phyloP scores from a whole-genome alignment of 805 yeast species.

The Suhomyces pyralidae region DNA sequence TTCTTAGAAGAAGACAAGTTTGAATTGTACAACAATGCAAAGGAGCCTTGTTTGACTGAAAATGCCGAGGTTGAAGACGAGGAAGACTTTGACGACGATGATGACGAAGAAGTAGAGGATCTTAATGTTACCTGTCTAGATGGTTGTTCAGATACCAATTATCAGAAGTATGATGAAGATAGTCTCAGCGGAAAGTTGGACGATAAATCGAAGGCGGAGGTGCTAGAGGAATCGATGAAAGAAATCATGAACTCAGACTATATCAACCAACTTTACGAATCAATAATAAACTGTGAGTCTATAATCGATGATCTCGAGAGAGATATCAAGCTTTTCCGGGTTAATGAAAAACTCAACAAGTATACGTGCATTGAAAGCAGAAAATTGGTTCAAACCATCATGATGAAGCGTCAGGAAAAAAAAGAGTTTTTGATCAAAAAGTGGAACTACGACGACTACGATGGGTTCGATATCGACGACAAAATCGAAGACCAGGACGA shows the following conservation, averaged over 20 bases:
- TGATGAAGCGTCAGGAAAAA: slow-evolving; percentile 31
- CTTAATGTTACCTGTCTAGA: background rate
- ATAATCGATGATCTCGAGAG: slow-evolving; percentile 32
- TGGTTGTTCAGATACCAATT: background rate
- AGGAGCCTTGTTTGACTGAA: slow-evolving; percentile 20
- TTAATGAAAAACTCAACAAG: slow-evolving; percentile 31
- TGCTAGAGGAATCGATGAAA: slow-evolving; percentile 1
- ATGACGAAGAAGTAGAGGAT: slow-evolving; percentile 25
- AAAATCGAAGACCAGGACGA: slow-evolving; percentile 34
- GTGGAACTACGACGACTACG: slow-evolving; percentile 42
- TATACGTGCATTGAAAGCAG: slow-evolving; percentile 33
- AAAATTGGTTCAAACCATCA: slow-evolving; percentile 28
- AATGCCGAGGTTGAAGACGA: slow-evolving; percentile 16
- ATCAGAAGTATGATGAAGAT: background rate
- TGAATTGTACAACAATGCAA: slow-evolving; percentile 25
- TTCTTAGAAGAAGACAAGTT: slow-evolving; percentile 34
- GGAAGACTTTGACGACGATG: slow-evolving; percentile 26
- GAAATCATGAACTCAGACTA: slow-evolving; percentile 12
- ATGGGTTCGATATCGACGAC: slow-evolving; percentile 39
- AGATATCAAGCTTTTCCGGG: slow-evolving; percentile 29
- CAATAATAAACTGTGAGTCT: slow-evolving; percentile 33
- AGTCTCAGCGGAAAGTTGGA: background rate
- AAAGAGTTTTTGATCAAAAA: slow-evolving; percentile 28
- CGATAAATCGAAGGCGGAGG: slow-evolving; percentile 9
- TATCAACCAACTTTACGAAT: slow-evolving; percentile 29